Percentiles rank a stretch among this genome's conserved stretches.
Conservation (phyloP, 2,329 filamentous ascomycete species). For the Clonostachys solani region DNA sequence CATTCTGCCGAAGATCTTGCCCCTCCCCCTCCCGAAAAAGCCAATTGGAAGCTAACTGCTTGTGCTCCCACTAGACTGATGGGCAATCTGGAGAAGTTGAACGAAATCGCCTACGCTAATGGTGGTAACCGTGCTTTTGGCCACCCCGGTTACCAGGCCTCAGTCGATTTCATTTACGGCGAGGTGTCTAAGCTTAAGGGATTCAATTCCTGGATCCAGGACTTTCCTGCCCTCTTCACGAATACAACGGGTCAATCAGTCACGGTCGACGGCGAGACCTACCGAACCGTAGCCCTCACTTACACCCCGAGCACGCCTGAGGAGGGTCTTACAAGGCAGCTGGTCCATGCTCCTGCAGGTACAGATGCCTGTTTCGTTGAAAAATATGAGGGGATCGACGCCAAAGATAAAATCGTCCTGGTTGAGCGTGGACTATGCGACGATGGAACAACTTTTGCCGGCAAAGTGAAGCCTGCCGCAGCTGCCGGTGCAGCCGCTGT, state of each 20-base stretch:
- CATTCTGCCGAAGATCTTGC: neutral
- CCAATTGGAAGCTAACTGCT: neutral
- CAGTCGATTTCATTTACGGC: conserved; percentile 43
- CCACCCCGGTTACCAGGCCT: conserved; percentile 41
- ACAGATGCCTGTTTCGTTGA: conserved; percentile 13
- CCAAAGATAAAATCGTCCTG: conserved; percentile 21
- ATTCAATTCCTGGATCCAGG: conserved; percentile 36
- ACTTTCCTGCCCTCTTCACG: conserved; percentile 38
- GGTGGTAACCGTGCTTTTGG: conserved; percentile 50
- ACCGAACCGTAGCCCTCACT: conserved; percentile 17
- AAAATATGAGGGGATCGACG: conserved; percentile 16
- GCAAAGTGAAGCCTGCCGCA: conserved; percentile 18
- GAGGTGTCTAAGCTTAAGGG: conserved; percentile 32
- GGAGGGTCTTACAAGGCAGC: conserved; percentile 16
- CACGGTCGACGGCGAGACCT: conserved; percentile 19
- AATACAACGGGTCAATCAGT: conserved; percentile 41
- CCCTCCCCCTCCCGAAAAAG: neutral
- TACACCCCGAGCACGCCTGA: conserved; percentile 22
- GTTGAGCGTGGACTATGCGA: conserved; percentile 22
- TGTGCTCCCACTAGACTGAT: conserved; percentile 25
- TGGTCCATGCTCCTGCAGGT: conserved; percentile 18
- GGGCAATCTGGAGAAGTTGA: conserved; percentile 38
- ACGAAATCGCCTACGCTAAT: conserved; percentile 40
- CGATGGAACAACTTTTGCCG: conserved; percentile 20
- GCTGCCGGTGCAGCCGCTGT: conserved; percentile 20